A percentile compares a stretch with the other conserved stretches of the same genome.
phyloP scores from a whole-genome alignment of 2,329 filamentous ascomycete genomes.

The Microdochium nivale region DNA sequence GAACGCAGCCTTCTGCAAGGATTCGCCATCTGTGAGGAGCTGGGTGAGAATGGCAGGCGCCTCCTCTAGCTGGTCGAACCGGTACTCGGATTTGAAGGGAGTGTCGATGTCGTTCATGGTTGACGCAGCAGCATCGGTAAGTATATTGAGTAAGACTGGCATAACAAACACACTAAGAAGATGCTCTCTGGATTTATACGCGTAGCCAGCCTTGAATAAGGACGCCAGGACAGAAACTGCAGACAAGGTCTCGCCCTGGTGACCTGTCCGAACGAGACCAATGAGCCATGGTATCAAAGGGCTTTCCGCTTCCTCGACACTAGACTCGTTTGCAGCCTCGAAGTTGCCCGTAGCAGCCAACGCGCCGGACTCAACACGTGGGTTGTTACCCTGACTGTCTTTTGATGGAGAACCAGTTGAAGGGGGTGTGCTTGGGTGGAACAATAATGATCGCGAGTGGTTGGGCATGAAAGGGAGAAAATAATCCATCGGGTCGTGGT shows the following conservation, averaged over 20 bases:
- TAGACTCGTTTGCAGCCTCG: slow-evolving; percentile 18
- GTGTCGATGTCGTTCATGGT: slow-evolving; percentile 3
- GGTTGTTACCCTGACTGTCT: slow-evolving; percentile 21
- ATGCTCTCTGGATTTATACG: slow-evolving; percentile 53
- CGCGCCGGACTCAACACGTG: slow-evolving; percentile 15
- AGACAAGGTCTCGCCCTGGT: slow-evolving; percentile 53
- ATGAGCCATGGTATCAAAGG: slow-evolving; percentile 68
- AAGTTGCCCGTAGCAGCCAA: slow-evolving; percentile 6
- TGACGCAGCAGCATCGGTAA: slow-evolving; percentile 41
- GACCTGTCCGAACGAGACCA: slow-evolving; percentile 47
- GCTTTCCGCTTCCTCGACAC: slow-evolving; percentile 55
- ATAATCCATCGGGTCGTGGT: slow-evolving; percentile 51
- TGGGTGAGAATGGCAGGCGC: slow-evolving; percentile 70
- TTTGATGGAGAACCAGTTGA: slow-evolving; percentile 33
- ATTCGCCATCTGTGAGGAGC: slow-evolving; percentile 68
- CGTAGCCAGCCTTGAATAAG: slow-evolving; percentile 59
- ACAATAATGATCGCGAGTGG: slow-evolving; percentile 19
- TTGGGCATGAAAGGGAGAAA: slow-evolving; percentile 50
- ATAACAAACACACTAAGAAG: slow-evolving; percentile 60
- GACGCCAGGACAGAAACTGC: slow-evolving; percentile 61
- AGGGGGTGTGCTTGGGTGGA: slow-evolving; percentile 41
- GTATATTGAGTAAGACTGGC: slow-evolving; percentile 59
- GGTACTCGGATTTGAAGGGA: slow-evolving; percentile 22
- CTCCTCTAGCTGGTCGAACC: slow-evolving; percentile 54
- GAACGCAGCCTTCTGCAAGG: slow-evolving; percentile 73